Percentiles rank a stretch among this genome's conserved stretches.
Evolutionary conservation across 208 protist genomes (phyloP).

Genomic region (Kentomonas sorsogonicus): DNA sequence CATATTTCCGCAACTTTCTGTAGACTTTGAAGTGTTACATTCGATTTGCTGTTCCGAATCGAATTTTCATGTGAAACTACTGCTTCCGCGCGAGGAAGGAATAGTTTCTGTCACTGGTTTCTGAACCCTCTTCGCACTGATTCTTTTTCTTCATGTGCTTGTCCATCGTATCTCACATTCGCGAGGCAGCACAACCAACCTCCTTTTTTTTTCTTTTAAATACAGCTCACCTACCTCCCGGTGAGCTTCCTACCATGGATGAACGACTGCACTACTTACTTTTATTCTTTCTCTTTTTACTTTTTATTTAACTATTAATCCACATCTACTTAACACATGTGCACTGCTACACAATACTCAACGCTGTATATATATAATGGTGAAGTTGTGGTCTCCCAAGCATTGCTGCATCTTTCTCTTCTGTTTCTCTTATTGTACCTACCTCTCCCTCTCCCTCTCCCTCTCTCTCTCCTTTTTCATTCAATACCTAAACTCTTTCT

Average conservation of each 20-base stretch:
- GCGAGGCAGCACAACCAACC: no score
- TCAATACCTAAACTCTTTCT: not conserved
- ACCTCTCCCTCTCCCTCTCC: not conserved
- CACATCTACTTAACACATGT: not conserved
- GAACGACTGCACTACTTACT: not conserved
- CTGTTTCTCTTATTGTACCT: not conserved
- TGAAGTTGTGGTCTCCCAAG: not conserved
- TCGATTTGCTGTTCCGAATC: not conserved
- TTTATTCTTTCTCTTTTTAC: slow-evolving; percentile 3
- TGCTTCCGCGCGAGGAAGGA: no score
- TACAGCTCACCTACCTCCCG: not conserved
- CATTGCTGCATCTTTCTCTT: not conserved
- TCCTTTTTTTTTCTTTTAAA: not conserved
- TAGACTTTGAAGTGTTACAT: no score
- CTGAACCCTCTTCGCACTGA: not conserved
- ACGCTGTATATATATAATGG: not conserved
- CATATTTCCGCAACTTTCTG: not conserved
- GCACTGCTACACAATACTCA: not conserved
- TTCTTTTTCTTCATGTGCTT: not conserved
- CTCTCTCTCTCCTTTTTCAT: slow-evolving; percentile 5
- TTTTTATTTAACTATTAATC: not conserved
- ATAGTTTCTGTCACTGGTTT: no score
- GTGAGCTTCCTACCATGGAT: not conserved
- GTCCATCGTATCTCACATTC: not conserved
- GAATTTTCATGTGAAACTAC: not conserved